These are phyloP conservation scores for Parasitella parasitica DNA, from an alignment of 371 early-diverging fungal species.

Conservation along the genomic window DNA sequence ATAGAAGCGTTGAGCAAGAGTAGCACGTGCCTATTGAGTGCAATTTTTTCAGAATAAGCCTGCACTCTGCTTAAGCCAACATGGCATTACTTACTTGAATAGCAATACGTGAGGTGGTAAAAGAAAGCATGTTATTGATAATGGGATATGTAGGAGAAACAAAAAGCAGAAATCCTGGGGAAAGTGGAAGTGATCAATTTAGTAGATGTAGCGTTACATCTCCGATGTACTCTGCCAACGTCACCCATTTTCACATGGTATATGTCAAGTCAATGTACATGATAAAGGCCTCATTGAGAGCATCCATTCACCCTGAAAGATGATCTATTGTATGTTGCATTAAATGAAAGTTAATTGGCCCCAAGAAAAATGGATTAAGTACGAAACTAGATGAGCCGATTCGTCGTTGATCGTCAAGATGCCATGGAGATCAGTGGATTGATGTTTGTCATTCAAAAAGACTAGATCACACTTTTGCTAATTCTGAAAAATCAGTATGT, in stretches of 20 bases:
- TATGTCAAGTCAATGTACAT: not conserved
- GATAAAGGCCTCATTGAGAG: not conserved
- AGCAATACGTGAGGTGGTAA: constrained; percentile 33
- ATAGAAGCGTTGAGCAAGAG: constrained; percentile 54
- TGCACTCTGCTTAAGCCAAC: too few relatives aligned
- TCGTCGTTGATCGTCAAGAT: too few relatives aligned
- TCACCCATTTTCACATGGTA: constrained; percentile 3
- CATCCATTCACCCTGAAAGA: not conserved
- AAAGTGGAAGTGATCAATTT: not conserved
- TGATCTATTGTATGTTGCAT: not conserved
- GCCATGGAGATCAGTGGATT: too few relatives aligned
- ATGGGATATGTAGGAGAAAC: not conserved
- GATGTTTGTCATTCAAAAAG: too few relatives aligned
- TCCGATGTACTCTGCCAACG: not conserved
- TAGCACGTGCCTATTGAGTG: constrained; percentile 35
- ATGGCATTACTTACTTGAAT: constrained; percentile 26
- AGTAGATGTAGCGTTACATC: not conserved
- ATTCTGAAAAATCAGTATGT: too few relatives aligned
- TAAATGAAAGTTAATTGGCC: too few relatives aligned
- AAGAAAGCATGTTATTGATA: constrained; percentile 8
- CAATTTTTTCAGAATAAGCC: not conserved
- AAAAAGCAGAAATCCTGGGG: constrained; percentile 12
- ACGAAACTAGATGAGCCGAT: too few relatives aligned
- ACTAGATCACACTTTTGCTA: too few relatives aligned
- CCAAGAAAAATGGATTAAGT: too few relatives aligned